A percentile compares a stretch with the other conserved stretches of the same genome.
These are phyloP conservation scores for Blastocystis hominis DNA, from an alignment of 352 stramenopile species.

Conservation along the genomic window DNA sequence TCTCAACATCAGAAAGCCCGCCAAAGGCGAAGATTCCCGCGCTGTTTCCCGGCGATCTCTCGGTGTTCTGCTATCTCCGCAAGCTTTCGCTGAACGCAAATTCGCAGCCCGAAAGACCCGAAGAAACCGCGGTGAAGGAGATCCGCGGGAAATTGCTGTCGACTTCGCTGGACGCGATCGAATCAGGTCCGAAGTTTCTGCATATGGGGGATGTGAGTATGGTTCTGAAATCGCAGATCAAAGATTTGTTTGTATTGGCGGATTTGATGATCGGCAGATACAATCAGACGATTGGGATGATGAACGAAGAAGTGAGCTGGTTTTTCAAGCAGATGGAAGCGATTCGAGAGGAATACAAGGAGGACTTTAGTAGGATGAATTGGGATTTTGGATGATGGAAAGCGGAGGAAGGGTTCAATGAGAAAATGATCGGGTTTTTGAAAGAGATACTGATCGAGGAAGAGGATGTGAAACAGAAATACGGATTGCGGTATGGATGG, in stretches of 20 bases:
- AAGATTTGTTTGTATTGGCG: not conserved
- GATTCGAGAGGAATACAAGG: not conserved
- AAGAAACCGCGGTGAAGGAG: not conserved
- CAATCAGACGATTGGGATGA: not conserved
- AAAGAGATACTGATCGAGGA: not conserved
- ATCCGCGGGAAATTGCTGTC: not conserved
- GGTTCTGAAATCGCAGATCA: not conserved
- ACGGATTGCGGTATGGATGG: not conserved
- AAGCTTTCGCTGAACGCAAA: not conserved
- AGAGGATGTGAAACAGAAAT: constrained; percentile 1
- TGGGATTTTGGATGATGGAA: not conserved
- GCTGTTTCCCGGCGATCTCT: constrained; percentile 6
- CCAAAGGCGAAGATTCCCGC: not conserved
- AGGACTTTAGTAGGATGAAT: not conserved
- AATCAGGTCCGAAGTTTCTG: not conserved
- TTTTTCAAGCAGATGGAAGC: not conserved
- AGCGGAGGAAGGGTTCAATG: not conserved
- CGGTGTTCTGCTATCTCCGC: not conserved
- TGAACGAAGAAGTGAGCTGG: constrained; percentile 21
- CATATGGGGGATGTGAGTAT: constrained; percentile 13
- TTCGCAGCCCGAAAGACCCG: not conserved
- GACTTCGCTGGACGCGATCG: not conserved
- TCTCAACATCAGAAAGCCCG: not conserved
- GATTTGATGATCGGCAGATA: not conserved
- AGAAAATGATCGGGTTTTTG: not conserved